Percentiles rank a stretch among this genome's conserved stretches.
Conservation (phyloP, 371 early-diverging fungal genomes). For the Lichtheimia ornata region DNA sequence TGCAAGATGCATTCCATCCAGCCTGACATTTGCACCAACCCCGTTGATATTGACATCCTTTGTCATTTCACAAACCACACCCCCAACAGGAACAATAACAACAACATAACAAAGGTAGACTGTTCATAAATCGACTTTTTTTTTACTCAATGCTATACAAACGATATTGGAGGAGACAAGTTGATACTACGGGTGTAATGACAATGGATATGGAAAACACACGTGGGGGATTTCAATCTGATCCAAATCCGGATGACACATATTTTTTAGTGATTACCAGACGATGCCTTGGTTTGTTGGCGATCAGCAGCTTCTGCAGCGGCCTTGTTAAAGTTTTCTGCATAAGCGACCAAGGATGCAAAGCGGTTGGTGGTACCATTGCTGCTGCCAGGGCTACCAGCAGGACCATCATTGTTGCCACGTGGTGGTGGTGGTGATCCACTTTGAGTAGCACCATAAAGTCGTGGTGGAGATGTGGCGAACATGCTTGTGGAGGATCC, state of each 20-base stretch:
- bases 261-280: neutral
- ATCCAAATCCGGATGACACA: neutral
- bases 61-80: neutral
- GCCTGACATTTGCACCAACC: no score
- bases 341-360: constrained; percentile 35
- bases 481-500: constrained; percentile 14
- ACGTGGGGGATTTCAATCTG: constrained; percentile 1
- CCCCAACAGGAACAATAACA: neutral
- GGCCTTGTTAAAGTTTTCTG: constrained; percentile 31
- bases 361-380: constrained; percentile 26
- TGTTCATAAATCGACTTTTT: neutral
- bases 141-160: neutral
- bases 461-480: constrained; percentile 18
- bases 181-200: no score
- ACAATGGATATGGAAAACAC: neutral
- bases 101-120: neutral
- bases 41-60: neutral
- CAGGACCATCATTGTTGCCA: constrained; percentile 20
- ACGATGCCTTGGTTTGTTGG: constrained; percentile 11
- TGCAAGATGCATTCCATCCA: neutral
- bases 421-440: constrained; percentile 8
- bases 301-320: constrained; percentile 21
- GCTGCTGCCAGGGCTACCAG: constrained; percentile 7
- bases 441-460: constrained; percentile 7
- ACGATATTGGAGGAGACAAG: neutral